A percentile compares a stretch with the other conserved stretches of the same genome.
Conservation (phyloP, 2,329 filamentous ascomycete species). For the Aspergillus felis region DNA sequence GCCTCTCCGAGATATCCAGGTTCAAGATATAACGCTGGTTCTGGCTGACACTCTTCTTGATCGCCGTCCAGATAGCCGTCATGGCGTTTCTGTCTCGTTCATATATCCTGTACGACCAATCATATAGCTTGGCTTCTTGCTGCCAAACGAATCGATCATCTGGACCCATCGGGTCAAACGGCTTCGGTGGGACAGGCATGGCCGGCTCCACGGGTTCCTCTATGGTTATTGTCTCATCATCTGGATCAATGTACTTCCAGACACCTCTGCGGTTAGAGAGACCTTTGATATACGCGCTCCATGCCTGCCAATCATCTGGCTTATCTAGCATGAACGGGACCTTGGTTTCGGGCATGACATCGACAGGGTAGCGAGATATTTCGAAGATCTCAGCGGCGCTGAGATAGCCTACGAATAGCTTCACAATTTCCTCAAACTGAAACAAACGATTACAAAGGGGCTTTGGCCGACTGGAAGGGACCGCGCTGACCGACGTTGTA, state of each 20-base stretch:
- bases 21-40: not conserved
- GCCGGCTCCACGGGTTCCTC: not conserved
- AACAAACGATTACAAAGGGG: not conserved
- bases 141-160: too few species aligned
- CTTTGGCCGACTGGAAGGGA: too few species aligned
- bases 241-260: not conserved
- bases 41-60: not conserved
- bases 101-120: not conserved
- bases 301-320: not conserved
- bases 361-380: not conserved
- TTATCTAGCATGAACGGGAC: not conserved
- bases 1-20: not conserved
- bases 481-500: too few species aligned
- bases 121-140: not conserved
- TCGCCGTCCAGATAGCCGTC: not conserved
- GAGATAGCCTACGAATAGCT: not conserved
- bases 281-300: not conserved
- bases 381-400: not conserved
- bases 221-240: not conserved
- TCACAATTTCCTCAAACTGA: not conserved
- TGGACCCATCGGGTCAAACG: not conserved
- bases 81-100: not conserved
- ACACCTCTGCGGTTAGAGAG: not conserved
- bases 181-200: not conserved
- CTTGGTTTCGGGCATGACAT: not conserved